Conservation (phyloP, 805 yeast species). For the Hermanozyma aechmeae region DNA sequence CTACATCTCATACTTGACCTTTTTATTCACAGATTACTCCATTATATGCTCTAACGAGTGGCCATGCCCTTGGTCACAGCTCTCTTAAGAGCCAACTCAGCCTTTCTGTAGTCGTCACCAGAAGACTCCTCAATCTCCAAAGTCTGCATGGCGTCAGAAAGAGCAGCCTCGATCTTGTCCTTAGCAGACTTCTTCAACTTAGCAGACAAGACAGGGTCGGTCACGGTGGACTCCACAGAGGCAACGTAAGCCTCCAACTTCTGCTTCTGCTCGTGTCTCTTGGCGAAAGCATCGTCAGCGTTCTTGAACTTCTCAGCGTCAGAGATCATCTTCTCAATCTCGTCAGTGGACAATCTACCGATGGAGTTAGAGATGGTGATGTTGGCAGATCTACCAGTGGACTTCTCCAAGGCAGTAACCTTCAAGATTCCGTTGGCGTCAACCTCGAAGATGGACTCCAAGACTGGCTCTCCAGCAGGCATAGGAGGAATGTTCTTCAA, state of each 20-base stretch:
- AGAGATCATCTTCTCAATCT: slow-evolving; percentile 39
- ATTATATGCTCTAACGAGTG: no score
- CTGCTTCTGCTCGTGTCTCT: slow-evolving; percentile 98
- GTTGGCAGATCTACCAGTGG: slow-evolving; percentile 42
- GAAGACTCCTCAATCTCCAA: slow-evolving; percentile 93
- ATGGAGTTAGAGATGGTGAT: slow-evolving; percentile 41
- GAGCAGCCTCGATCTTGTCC: slow-evolving; percentile 96
- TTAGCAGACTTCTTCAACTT: slow-evolving; percentile 95
- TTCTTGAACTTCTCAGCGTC: slow-evolving; percentile 70
- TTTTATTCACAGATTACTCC: no score
- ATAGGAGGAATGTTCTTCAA: slow-evolving; percentile 42
- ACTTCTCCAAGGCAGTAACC: slow-evolving; percentile 41
- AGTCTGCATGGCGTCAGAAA: slow-evolving; percentile 96
- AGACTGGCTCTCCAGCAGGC: slow-evolving; percentile 43
- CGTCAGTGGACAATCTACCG: slow-evolving; percentile 41
- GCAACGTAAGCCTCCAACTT: slow-evolving; percentile 95
- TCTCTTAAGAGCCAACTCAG: slow-evolving; percentile 98
- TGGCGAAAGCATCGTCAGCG: slow-evolving; percentile 98
- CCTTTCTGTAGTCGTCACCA: slow-evolving; percentile 98
- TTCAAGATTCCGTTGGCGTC: slow-evolving; percentile 44
- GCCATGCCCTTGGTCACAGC: slow-evolving; percentile 99
- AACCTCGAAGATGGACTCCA: slow-evolving; percentile 41
- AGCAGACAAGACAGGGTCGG: slow-evolving; percentile 42
- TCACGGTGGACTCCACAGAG: slow-evolving; percentile 56
- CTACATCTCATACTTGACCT: no score